Base-by-base conservation (phyloP, 179 eudicot species). In the Drosera spatulata region DNA sequence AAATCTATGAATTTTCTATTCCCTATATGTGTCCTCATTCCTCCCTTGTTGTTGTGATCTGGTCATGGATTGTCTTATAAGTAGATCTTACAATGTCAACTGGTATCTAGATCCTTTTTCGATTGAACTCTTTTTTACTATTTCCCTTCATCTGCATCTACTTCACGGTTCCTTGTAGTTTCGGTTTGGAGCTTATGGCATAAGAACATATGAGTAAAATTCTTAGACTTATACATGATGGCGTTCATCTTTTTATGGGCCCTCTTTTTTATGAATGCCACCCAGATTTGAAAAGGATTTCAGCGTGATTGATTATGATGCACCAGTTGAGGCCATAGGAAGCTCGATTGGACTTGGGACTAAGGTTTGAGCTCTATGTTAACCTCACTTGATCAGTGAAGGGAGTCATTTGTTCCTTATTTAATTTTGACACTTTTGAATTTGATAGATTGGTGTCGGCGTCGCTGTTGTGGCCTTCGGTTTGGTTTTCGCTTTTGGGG, bases 401-500 rank as follows among this genome's bases (percentile, higher is more conserved):
- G 40, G 50, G 52, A 58, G 60, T 56, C 11, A 41, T 38, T 48
- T 41, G 41, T 59, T 42, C 53, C 71, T 57, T 52, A 76, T 80
- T 45, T 22, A 22, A 22, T 22, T 78, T 62, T 69, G 69, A 57
- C 41, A 44, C 52, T 69, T 74, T 62, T 55, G 71, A 66, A 59
- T 56, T 46, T 59, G 71, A 61, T 79, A 94, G 99, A 82, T 94
- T 62, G 99, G 97, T 79, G 83, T 85, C 60, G 99, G 97, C 58
- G 69, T 82, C 64, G 97, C 95, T 59, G 86, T 90, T 50, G 83
- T 73, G 75, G 80, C 76, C 66, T 90, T 94, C 61, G 97, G 99
- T 62, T 73, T 94, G 63, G 85, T 90, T 61, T 94, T 94, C 79
- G 96, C 99, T 61, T 71, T 94, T 50, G 99, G 99, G 61, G 99